A percentile compares a stretch with the other conserved stretches of the same genome.
These are phyloP conservation scores for Erodium maritimum DNA, from an alignment of 345 rosid species.

Conservation along the genomic window DNA sequence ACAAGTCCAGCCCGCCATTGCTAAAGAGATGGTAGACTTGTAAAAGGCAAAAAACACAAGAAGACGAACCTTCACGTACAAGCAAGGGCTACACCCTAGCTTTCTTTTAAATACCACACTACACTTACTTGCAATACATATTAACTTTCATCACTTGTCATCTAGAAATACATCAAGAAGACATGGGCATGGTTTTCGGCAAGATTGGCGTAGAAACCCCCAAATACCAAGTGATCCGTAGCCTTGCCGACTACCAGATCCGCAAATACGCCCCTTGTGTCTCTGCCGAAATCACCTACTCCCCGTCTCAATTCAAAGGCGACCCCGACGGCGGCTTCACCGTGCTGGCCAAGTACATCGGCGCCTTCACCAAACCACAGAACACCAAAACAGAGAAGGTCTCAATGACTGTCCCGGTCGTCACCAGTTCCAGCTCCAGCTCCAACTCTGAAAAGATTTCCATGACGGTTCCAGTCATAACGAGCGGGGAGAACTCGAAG, in stretches of 20 bases:
- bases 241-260: slow-evolving; percentile 53
- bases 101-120: too few relatives aligned
- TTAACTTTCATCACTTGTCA: too few relatives aligned
- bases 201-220: slow-evolving; percentile 71
- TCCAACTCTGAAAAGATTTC: slow-evolving; percentile 80
- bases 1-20: too few relatives aligned
- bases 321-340: slow-evolving; percentile 67
- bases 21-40: too few relatives aligned
- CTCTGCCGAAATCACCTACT: slow-evolving; percentile 64
- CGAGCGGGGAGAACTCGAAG: slow-evolving; percentile 25
- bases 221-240: slow-evolving; percentile 37
- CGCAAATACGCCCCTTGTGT: slow-evolving; percentile 61
- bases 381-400: slow-evolving; percentile 64
- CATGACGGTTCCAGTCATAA: slow-evolving; percentile 83
- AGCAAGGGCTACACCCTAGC: too few relatives aligned
- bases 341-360: slow-evolving; percentile 69
- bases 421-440: slow-evolving; percentile 35
- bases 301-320: slow-evolving; percentile 54
- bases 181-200: slow-evolving; percentile 69
- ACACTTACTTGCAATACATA: too few relatives aligned
- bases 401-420: slow-evolving; percentile 78
- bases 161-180: too few relatives aligned
- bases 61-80: too few relatives aligned
- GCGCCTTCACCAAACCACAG: slow-evolving; percentile 67
- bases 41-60: too few relatives aligned